Evolutionary conservation across 1,284 basidiomycete genomes (phyloP), one percentile per base, ranked within the genome.

Genomic region (Meira miltonrushii): DNA sequence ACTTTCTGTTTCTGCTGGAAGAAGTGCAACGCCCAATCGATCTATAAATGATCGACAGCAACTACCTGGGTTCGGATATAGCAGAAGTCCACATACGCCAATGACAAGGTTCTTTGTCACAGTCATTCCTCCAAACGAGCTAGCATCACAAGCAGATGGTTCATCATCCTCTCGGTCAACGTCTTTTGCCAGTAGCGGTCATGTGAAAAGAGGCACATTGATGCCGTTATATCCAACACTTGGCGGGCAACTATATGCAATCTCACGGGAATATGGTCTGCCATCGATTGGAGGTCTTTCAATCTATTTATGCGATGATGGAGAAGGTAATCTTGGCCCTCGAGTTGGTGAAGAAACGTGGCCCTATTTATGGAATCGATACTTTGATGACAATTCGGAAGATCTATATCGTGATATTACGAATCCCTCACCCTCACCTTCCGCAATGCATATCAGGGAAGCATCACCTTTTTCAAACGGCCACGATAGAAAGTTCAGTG

Each of bases 201-300:
- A 67, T 13, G 41, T 60, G 11, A 69, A 69, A 38, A 62, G 74
- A 38, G 74, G 74, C 39, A 69, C 68, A 17, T 68, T 77, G 1
- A 43, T 77, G 39, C 74, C 74, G 0, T 63, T 77, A 40, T 75
- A 75, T 52, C 74, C 74, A 0, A 74, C 74, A 0, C 65, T 77
- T 12, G 71, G 70, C 19, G 73, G 72, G 6, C 74, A 77, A 58
- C 68, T 77, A 6, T 77, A 73, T 58, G 74, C 74, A n/a, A 71
- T 77, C 54, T 65, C 74, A 3, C 66, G 74, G 50, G 73, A 77
- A 38, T 75, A 69, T n/a, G 70, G 68, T 1, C 55, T 77, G 12
- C 74, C 74, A 2, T 74, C 73, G 2, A 62, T 77, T 7, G 73
- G 72, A 39, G 74, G 74, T 2, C 60, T 77, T 47, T 62, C 71